Percentiles rank a stretch among this genome's conserved stretches.
phyloP scores from a whole-genome alignment of 106 monocot genomes.

The Dendrobium catenatum region DNA sequence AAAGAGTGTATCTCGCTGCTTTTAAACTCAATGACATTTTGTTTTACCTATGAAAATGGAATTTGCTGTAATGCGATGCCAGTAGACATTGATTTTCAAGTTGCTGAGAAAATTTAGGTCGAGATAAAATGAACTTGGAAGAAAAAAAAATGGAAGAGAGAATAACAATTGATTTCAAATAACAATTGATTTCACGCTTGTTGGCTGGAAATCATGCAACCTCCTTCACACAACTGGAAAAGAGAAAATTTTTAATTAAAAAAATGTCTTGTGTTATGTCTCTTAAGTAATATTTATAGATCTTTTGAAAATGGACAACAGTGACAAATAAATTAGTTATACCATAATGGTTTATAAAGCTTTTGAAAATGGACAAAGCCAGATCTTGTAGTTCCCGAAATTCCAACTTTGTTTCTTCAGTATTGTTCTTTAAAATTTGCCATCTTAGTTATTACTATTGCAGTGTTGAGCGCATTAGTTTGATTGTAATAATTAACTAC shows the following conservation, averaged over 20 bases:
- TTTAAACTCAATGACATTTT: too few species aligned
- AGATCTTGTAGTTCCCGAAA: neutral
- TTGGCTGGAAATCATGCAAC: neutral
- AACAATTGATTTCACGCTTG: neutral
- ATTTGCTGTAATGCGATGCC: too few species aligned
- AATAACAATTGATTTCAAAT: neutral
- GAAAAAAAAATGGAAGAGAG: neutral
- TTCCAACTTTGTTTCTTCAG: neutral
- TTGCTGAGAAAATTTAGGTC: neutral
- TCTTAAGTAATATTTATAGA: too few species aligned
- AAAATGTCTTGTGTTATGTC: too few species aligned
- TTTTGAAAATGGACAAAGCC: neutral
- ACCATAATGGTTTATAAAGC: too few species aligned
- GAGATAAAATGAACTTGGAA: neutral
- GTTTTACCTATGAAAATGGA: too few species aligned
- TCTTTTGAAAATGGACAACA: too few species aligned
- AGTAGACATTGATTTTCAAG: neutral
- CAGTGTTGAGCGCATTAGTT: neutral
- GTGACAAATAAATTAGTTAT: too few species aligned
- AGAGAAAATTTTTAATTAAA: too few species aligned
- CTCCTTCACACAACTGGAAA: too few species aligned
- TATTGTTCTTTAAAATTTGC: neutral
- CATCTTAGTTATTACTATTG: neutral
- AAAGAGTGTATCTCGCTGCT: too few species aligned
- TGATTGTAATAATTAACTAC: neutral